These are phyloP conservation scores for Colletotrichum graminicola DNA, from an alignment of 2,329 filamentous ascomycete genomes.

Conservation along the genomic window DNA sequence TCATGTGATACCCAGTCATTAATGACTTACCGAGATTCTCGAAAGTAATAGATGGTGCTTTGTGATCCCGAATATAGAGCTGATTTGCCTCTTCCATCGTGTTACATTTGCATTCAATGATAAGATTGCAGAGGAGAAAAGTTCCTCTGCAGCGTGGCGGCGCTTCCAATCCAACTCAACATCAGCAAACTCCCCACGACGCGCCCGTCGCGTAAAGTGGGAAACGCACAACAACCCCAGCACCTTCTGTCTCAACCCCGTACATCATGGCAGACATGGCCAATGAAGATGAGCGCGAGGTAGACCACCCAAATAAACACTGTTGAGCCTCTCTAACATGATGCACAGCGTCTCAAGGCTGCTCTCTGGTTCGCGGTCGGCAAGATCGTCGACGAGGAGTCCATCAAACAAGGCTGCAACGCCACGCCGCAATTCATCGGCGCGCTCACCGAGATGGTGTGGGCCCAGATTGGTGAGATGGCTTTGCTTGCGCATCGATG, in stretches of 20 bases:
- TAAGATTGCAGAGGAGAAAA: not conserved
- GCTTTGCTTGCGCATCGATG: not conserved
- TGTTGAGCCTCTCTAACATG: not conserved
- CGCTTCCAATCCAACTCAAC: too few species aligned
- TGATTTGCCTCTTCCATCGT: too few species aligned
- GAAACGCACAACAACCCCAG: not conserved
- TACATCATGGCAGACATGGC: conserved; percentile 51
- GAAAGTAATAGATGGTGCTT: not conserved
- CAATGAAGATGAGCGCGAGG: conserved; percentile 53
- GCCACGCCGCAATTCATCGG: conserved; percentile 94
- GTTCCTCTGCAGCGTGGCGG: not conserved
- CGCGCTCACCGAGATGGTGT: conserved; percentile 86
- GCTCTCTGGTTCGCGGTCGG: conserved; percentile 87
- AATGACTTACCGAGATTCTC: not conserved
- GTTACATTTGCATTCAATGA: not conserved
- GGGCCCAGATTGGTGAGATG: conserved; percentile 76
- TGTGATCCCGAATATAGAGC: not conserved
- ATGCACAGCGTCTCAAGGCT: conserved; percentile 79
- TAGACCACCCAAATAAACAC: conserved; percentile 31
- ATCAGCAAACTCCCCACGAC: not conserved
- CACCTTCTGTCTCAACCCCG: not conserved
- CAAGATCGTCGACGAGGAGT: conserved; percentile 90
- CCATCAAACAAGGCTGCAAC: conserved; percentile 79
- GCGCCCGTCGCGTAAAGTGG: conserved; percentile 42
- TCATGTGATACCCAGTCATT: conserved; percentile 29